Evolutionary conservation across 169 alveolate genomes (phyloP).

Genomic region (Plasmodium yoelii): DNA sequence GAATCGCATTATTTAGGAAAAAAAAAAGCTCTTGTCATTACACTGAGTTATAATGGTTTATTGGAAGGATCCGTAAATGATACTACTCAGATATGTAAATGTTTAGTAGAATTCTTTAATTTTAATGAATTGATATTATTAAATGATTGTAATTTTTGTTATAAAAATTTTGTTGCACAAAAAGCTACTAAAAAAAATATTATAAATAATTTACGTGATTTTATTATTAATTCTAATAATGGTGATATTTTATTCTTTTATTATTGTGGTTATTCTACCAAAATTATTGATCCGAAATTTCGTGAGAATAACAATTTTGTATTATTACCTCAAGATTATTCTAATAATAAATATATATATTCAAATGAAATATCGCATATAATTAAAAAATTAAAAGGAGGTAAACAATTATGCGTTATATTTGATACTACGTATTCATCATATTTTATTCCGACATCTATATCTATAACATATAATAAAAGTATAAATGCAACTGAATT

Average conservation of each 20-base stretch:
- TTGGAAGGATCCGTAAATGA: slow-evolving; percentile 68
- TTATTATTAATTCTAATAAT: slow-evolving; percentile 50
- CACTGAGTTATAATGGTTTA: slow-evolving; percentile 50
- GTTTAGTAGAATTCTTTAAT: slow-evolving; percentile 29
- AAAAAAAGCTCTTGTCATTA: slow-evolving; percentile 43
- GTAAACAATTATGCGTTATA: slow-evolving; percentile 56
- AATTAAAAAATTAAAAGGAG: slow-evolving; percentile 69
- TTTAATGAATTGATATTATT: slow-evolving; percentile 51
- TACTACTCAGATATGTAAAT: slow-evolving; percentile 34
- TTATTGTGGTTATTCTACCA: slow-evolving; percentile 69
- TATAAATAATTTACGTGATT: slow-evolving; percentile 25
- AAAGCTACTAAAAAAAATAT: slow-evolving; percentile 63
- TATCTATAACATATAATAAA: slow-evolving; percentile 60
- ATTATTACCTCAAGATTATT: slow-evolving; percentile 66
- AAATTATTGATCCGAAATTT: slow-evolving; percentile 64
- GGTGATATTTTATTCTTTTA: slow-evolving; percentile 73
- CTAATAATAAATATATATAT: slow-evolving; percentile 62
- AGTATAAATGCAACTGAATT: slow-evolving; percentile 49
- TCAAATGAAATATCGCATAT: slow-evolving; percentile 67
- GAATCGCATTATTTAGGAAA: slow-evolving; percentile 45
- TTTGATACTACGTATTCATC: slow-evolving; percentile 74
- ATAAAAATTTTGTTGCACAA: slow-evolving; percentile 46
- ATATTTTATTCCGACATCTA: slow-evolving; percentile 35
- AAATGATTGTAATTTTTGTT: slow-evolving; percentile 60
- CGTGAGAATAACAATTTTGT: slow-evolving; percentile 63